Percentiles rank a stretch among this genome's conserved stretches.
Evolutionary conservation across 768 basidiomycete genomes (phyloP).

Genomic region (Filobasidium floriforme): DNA sequence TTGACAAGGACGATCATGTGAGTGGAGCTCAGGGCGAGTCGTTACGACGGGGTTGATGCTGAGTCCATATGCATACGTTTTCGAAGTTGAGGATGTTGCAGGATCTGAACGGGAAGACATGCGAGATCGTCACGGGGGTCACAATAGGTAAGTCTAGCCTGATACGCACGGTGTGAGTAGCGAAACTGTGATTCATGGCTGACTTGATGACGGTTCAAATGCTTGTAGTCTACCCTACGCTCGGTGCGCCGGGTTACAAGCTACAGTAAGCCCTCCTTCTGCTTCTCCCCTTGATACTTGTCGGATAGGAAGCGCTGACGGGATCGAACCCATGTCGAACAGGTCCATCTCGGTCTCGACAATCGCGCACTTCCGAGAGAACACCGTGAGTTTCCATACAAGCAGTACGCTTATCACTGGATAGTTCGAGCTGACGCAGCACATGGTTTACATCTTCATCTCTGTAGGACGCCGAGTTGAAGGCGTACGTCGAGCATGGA

Average conservation of each 20-base stretch:
- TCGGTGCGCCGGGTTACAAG: constrained; percentile 44
- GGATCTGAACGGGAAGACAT: constrained; percentile 74
- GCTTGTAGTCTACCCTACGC: constrained; percentile 42
- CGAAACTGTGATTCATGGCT: too few species aligned
- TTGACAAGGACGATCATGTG: constrained; percentile 58
- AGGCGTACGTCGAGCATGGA: constrained; percentile 74
- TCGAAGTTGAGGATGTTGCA: constrained; percentile 72
- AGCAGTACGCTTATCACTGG: too few species aligned
- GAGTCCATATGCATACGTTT: neutral
- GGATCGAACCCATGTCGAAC: neutral
- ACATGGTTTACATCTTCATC: neutral
- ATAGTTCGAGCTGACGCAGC: neutral
- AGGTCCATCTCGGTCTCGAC: constrained; percentile 43
- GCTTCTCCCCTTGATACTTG: too few species aligned
- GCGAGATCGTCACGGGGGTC: constrained; percentile 89
- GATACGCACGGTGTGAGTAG: too few species aligned
- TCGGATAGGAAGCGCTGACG: neutral
- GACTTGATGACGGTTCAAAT: too few species aligned
- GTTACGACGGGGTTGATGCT: neutral
- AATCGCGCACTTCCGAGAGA: constrained; percentile 37
- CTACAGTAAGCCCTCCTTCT: constrained; percentile 31
- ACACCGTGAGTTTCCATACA: constrained; percentile 30
- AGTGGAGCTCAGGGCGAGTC: constrained; percentile 6
- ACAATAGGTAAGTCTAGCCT: constrained; percentile 55
- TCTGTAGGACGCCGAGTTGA: constrained; percentile 48